These are phyloP conservation scores for Nymphaea colorata DNA, from an alignment of 164 flowering plant genomes.

Conservation along the genomic window DNA sequence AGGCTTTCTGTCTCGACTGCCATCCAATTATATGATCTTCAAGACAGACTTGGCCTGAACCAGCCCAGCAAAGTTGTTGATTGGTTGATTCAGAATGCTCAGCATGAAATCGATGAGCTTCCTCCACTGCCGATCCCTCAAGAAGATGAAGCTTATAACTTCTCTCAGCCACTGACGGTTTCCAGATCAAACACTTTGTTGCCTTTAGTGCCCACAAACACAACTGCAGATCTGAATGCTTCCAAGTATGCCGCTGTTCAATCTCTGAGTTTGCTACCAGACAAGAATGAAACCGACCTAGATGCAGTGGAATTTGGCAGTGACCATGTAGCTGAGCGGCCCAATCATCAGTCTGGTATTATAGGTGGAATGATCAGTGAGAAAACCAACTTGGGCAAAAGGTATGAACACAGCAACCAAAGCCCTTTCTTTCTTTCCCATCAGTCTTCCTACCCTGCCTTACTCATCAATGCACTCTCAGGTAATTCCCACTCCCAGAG, in stretches of 20 bases:
- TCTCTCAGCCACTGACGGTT: constrained; percentile 18
- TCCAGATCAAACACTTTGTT: background rate
- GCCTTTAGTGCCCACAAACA: no score
- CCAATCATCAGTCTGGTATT: constrained; percentile 3
- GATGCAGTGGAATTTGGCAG: constrained; percentile 15
- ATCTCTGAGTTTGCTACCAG: constrained; percentile 3
- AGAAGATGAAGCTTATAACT: constrained; percentile 18
- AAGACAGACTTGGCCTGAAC: constrained; percentile 68
- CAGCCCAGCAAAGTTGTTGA: constrained; percentile 89
- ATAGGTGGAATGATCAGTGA: background rate
- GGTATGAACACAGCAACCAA: constrained; percentile 16
- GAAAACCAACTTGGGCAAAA: constrained; percentile 17
- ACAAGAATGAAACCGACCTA: constrained; percentile 9
- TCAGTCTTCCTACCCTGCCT: constrained; percentile 18
- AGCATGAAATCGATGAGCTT: constrained; percentile 57
- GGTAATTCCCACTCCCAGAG: constrained; percentile 31
- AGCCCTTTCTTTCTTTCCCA: constrained; percentile 8
- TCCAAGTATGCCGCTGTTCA: constrained; percentile 4
- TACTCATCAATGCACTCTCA: constrained; percentile 22
- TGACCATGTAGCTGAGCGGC: constrained; percentile 13
- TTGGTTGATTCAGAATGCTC: constrained; percentile 68
- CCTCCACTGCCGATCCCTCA: constrained; percentile 62
- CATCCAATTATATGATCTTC: constrained; percentile 79
- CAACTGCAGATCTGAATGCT: constrained; percentile 2
- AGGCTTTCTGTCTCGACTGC: constrained; percentile 84